Conservation (phyloP, 805 yeast species). For the Candida maltosa region DNA sequence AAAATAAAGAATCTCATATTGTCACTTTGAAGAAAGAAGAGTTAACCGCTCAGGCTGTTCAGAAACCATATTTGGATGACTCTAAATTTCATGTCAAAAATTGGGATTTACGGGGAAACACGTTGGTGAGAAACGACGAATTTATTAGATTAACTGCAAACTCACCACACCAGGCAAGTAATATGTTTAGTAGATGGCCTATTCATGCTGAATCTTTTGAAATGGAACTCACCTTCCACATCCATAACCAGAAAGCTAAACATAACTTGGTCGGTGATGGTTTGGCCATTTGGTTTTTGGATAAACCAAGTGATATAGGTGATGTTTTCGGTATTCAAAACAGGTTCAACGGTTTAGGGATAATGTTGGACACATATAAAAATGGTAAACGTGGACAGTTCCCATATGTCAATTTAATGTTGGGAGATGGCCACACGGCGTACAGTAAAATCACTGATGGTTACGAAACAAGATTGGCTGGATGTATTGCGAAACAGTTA, state of each 20-base stretch:
- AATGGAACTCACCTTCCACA: slow-evolving; percentile 60
- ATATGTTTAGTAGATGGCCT: slow-evolving; percentile 40
- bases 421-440: slow-evolving; percentile 56
- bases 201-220: slow-evolving; percentile 51
- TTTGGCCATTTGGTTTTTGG: slow-evolving; percentile 72
- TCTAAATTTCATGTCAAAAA: slow-evolving; percentile 26
- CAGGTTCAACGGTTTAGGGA: slow-evolving; percentile 64
- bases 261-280: slow-evolving; percentile 72
- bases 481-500: slow-evolving; percentile 56
- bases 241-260: slow-evolving; percentile 48
- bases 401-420: slow-evolving; percentile 70
- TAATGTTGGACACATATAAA: slow-evolving; percentile 75
- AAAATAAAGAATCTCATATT: slow-evolving; percentile 34
- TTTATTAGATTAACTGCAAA: slow-evolving; percentile 47
- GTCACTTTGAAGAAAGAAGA: slow-evolving; percentile 34
- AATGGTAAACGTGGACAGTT: slow-evolving; percentile 65
- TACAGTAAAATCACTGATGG: slow-evolving; percentile 74
- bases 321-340: slow-evolving; percentile 74
- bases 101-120: slow-evolving; percentile 46
- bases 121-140: slow-evolving; percentile 38
- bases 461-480: slow-evolving; percentile 62
- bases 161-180: slow-evolving; percentile 48
- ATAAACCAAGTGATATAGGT: slow-evolving; percentile 52
- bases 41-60: slow-evolving; percentile 24
- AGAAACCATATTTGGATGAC: slow-evolving; percentile 37